Evolutionary conservation across 1,139 yeast genomes (phyloP).

Genomic region (Chernovozyma sophiae-reginae): DNA sequence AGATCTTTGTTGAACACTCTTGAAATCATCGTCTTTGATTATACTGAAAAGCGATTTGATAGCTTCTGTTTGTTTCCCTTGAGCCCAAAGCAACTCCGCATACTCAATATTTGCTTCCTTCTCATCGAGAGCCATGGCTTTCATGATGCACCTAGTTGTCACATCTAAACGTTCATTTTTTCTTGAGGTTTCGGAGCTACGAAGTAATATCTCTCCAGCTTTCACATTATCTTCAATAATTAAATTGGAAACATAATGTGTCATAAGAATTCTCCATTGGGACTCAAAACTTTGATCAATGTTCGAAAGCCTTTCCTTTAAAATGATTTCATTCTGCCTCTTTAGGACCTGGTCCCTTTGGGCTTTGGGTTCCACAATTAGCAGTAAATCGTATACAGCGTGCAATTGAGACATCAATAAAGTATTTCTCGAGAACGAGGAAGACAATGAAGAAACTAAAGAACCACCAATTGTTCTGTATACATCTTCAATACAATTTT

Average conservation of each 20-base stretch:
- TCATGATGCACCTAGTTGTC: constrained; percentile 69
- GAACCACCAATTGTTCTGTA: constrained; percentile 56
- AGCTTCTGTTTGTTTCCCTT: constrained; percentile 87
- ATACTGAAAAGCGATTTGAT: constrained; percentile 57
- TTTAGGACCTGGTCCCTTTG: constrained; percentile 11
- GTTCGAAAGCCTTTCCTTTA: constrained; percentile 40
- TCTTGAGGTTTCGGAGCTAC: constrained; percentile 64
- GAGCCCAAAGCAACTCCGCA: constrained; percentile 84
- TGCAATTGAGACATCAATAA: constrained; percentile 62
- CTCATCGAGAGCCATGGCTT: constrained; percentile 51
- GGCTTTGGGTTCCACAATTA: constrained; percentile 18
- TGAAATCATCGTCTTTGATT: constrained; percentile 16
- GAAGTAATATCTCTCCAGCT: constrained; percentile 49
- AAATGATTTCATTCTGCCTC: constrained; percentile 18
- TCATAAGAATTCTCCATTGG: constrained; percentile 56
- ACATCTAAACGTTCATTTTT: constrained; percentile 66
- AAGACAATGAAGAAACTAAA: constrained; percentile 55
- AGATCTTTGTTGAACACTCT: constrained; percentile 28
- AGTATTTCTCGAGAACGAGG: constrained; percentile 52
- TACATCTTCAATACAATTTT: constrained; percentile 45
- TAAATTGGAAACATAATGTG: constrained; percentile 55
- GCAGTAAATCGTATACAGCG: constrained; percentile 59
- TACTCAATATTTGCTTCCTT: constrained; percentile 69
- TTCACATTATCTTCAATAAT: constrained; percentile 28
- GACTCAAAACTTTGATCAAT: constrained; percentile 61